Conservation (phyloP, 179 eudicot species). For the Beta macrorhiza region DNA sequence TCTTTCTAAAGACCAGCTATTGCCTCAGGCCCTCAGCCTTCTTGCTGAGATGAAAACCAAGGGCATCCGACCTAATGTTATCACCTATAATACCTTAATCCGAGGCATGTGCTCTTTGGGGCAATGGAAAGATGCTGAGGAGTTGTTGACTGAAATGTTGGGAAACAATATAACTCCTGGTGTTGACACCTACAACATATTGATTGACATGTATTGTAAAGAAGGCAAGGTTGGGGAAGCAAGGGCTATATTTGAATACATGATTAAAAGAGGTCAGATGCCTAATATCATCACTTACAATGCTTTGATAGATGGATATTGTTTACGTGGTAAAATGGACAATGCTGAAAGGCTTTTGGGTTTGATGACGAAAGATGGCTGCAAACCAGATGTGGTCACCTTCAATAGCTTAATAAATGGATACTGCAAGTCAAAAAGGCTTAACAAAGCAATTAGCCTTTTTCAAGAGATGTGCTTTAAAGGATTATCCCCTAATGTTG, state of each 20-base stretch:
- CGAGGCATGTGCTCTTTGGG: slow-evolving; percentile 8
- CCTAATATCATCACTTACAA: slow-evolving; percentile 1
- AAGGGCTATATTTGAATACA: background rate
- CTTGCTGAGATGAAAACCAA: slow-evolving; percentile 19
- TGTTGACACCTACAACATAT: background rate
- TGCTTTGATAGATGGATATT: slow-evolving; percentile 9
- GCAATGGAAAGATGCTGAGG: background rate
- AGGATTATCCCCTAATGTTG: background rate
- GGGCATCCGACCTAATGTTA: slow-evolving; percentile 4
- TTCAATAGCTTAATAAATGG: slow-evolving; percentile 5
- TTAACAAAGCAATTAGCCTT: background rate
- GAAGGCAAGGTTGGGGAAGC: slow-evolving; percentile 10
- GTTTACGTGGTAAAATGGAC: background rate
- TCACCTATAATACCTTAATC: slow-evolving; percentile 14
- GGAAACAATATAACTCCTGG: background rate
- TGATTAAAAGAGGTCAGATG: background rate
- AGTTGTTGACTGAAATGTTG: background rate
- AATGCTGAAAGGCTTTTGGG: background rate
- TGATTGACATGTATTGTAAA: slow-evolving; percentile 16
- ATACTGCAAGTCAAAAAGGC: background rate
- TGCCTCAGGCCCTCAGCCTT: background rate
- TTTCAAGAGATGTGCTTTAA: background rate
- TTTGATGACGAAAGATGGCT: background rate
- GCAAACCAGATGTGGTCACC: background rate
- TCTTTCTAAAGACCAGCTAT: background rate